These are phyloP conservation scores for Aaosphaeria arxii DNA, from an alignment of 2,329 filamentous ascomycete species.

Conservation along the genomic window DNA sequence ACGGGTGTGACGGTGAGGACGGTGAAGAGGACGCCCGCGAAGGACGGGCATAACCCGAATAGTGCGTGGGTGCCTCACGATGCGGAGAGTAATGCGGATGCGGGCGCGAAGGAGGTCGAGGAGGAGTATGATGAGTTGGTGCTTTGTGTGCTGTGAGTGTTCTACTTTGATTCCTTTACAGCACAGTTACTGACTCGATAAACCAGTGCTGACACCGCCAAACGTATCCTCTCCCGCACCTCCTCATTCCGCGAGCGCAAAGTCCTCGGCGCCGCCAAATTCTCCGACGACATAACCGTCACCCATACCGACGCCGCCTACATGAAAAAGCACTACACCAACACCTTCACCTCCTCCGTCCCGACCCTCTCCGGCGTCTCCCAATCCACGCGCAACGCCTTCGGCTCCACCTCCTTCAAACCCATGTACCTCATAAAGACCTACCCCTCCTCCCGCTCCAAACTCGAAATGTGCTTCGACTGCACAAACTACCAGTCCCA, in stretches of 20 bases:
- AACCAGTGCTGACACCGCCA: slow-evolving; percentile 51
- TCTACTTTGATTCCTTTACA: background rate
- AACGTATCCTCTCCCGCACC: slow-evolving; percentile 57
- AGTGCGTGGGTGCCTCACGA: slow-evolving; percentile 42
- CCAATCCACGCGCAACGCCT: slow-evolving; percentile 42
- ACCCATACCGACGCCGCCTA: slow-evolving; percentile 65
- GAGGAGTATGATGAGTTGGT: slow-evolving; percentile 65
- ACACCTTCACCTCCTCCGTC: slow-evolving; percentile 50
- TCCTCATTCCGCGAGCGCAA: slow-evolving; percentile 61
- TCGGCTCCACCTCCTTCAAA: slow-evolving; percentile 52
- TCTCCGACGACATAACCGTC: slow-evolving; percentile 69
- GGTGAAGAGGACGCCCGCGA: slow-evolving; percentile 41
- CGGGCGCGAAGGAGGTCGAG: slow-evolving; percentile 40
- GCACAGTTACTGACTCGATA: background rate
- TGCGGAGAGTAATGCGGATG: slow-evolving; percentile 37
- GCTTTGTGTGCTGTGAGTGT: slow-evolving; percentile 54
- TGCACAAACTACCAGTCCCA: slow-evolving; percentile 74
- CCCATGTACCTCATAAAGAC: slow-evolving; percentile 66
- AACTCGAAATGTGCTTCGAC: slow-evolving; percentile 66
- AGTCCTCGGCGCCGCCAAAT: slow-evolving; percentile 68
- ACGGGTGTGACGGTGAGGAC: slow-evolving; percentile 51
- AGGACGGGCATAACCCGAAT: slow-evolving; percentile 45
- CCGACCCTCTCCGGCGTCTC: slow-evolving; percentile 39
- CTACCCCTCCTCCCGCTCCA: slow-evolving; percentile 54
- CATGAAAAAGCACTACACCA: slow-evolving; percentile 68